Percentiles rank a stretch among this genome's conserved stretches.
phyloP scores from a whole-genome alignment of 2,329 filamentous ascomycete genomes.

The Chrysoporthe deuterocubensis region DNA sequence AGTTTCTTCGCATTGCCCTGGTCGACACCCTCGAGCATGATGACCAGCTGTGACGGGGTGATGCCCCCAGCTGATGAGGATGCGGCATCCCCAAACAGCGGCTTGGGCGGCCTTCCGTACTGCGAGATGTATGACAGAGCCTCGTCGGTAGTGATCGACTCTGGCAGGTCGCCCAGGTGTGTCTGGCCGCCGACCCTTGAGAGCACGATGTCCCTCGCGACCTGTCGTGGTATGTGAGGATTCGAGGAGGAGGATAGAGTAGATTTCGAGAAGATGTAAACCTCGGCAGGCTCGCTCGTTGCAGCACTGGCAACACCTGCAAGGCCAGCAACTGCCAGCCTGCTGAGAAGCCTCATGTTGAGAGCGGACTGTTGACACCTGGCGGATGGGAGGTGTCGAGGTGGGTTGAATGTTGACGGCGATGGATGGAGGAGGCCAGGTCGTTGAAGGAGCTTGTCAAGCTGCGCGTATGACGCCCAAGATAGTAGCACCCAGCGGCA shows the following conservation, averaged over 20 bases:
- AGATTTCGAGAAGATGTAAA: constrained; percentile 55
- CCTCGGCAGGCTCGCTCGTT: constrained; percentile 50
- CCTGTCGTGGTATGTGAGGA: constrained; percentile 53
- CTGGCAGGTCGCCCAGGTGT: constrained; percentile 53
- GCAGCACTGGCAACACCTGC: constrained; percentile 40
- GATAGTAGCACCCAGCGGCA: constrained; percentile 1
- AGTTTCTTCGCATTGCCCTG: constrained; percentile 46
- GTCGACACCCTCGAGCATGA: constrained; percentile 62
- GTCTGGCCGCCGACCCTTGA: constrained; percentile 56
- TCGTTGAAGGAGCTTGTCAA: constrained; percentile 15
- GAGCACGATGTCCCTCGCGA: constrained; percentile 62
- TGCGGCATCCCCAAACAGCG: constrained; percentile 53
- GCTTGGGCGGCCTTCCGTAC: constrained; percentile 58
- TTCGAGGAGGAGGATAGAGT: constrained; percentile 36
- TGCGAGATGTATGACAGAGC: constrained; percentile 61
- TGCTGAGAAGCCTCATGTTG: constrained; percentile 39
- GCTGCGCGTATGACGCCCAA: constrained; percentile 25
- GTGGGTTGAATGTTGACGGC: constrained; percentile 7
- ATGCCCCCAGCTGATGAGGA: constrained; percentile 31
- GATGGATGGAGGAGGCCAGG: neutral
- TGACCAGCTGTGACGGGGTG: constrained; percentile 57
- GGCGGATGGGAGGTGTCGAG: constrained; percentile 3
- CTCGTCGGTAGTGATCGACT: constrained; percentile 49
- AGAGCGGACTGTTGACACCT: neutral
- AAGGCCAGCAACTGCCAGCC: constrained; percentile 38